A percentile compares a stretch with the other conserved stretches of the same genome.
Evolutionary conservation across 306 rosid species (phyloP).

Genomic region (Prosopis cineraria): DNA sequence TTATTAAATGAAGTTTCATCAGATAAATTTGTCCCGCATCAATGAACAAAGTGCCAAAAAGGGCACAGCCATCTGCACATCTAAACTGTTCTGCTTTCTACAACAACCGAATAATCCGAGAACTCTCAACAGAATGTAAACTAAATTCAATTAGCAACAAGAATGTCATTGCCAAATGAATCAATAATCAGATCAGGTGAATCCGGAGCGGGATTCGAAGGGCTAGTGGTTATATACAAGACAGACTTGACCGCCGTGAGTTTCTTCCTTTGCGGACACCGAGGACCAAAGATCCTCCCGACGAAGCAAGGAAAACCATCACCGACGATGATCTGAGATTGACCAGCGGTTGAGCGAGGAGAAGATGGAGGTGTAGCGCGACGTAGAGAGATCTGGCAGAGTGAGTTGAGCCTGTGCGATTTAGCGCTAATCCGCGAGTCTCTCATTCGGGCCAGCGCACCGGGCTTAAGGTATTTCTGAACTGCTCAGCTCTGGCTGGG

Average conservation of each 20-base stretch:
- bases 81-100: constrained; percentile 49
- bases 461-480: constrained; percentile 84
- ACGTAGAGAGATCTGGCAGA: constrained; percentile 35
- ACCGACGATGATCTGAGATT: constrained; percentile 21
- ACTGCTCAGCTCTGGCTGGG: constrained; percentile 40
- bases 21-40: not conserved
- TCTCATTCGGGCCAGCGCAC: constrained; percentile 81
- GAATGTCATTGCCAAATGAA: constrained; percentile 46
- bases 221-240: constrained; percentile 35
- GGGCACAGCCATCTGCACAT: constrained; percentile 30
- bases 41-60: not conserved
- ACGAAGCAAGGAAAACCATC: constrained; percentile 60
- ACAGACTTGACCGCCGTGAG: constrained; percentile 49
- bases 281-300: constrained; percentile 52
- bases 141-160: constrained; percentile 52
- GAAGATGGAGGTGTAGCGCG: constrained; percentile 37
- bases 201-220: constrained; percentile 38
- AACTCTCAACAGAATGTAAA: constrained; percentile 13
- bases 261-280: constrained; percentile 63
- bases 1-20: not conserved
- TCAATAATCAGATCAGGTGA: constrained; percentile 54
- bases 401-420: constrained; percentile 45
- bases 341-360: constrained; percentile 25
- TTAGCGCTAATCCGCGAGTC: constrained; percentile 82
- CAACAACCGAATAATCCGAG: not conserved